Conservation (phyloP, 495 filamentous ascomycete species). For the Aspergillus diversus region DNA sequence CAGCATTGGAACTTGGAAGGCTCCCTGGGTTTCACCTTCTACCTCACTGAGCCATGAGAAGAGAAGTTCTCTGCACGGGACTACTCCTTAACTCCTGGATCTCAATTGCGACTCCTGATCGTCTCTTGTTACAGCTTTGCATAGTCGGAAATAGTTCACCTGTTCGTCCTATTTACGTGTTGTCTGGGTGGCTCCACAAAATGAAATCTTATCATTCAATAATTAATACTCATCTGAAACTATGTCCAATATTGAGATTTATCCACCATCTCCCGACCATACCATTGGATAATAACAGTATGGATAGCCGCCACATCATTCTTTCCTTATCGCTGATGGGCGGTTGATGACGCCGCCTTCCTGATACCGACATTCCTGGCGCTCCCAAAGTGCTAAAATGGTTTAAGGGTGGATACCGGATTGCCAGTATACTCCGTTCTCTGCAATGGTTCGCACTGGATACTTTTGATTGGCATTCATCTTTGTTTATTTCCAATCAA, state of each 20-base stretch:
- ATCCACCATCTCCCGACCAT: background rate
- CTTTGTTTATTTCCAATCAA: conserved; percentile 1
- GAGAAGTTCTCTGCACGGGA: too few species aligned
- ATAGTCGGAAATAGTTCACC: background rate
- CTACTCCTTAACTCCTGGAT: background rate
- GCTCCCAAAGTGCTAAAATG: background rate
- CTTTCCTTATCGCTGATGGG: conserved; percentile 12
- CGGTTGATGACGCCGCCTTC: conserved; percentile 3
- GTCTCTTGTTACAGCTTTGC: too few species aligned
- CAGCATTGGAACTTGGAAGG: background rate
- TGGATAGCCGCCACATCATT: conserved; percentile 12
- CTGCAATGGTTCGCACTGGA: background rate
- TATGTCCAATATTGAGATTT: conserved; percentile 3
- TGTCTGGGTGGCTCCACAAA: background rate
- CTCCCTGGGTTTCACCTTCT: background rate
- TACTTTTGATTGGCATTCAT: conserved; percentile 3
- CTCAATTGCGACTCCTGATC: background rate
- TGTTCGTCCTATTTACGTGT: background rate
- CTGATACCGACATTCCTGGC: conserved; percentile 4
- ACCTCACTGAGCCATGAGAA: background rate
- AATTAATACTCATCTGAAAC: background rate
- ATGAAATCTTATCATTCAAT: background rate
- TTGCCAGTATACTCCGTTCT: background rate
- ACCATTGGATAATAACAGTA: background rate
- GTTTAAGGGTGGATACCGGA: background rate